Evolutionary conservation across 306 rosid species (phyloP), one percentile per base, ranked within the genome.

Genomic region (Hippophae rhamnoides): DNA sequence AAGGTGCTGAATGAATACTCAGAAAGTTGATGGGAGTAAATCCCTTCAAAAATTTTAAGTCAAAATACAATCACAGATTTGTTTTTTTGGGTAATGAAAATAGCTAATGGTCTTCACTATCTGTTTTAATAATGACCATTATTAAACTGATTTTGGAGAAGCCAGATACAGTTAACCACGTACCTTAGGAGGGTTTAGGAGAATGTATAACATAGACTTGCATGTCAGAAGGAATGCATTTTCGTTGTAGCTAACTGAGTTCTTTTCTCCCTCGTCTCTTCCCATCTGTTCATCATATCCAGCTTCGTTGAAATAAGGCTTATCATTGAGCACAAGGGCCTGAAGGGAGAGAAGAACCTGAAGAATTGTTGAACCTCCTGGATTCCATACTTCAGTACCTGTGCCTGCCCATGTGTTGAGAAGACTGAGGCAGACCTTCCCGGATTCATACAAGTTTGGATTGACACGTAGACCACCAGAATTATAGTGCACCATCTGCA

Each of bases 281-380:
- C 99, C 99, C 5, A 84, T 63, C 79, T 85, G 99, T 58, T 74
- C 84, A 76, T 88, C 94, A 74, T 88, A 88, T 45, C 99, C 99
- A 52, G 99, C 99, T 78, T 93, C 99, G 25, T 93, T 93, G 79
- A 88, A 88, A 78, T 93, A 93, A 56, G 99, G 99, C 84, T 77
- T 88, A 70, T 88, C 97, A 14, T 93, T 93, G 31, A 93, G 95
- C 74, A 93, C 97, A 43, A 88, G 97, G 67, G 97, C 97, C 65
- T 88, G 99, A 52, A 93, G 86, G 63, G 99, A 93, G 71, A 93
- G 83, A 71, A 93, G 99, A 78, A 93, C 85, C 74, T 93, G 99
- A 62, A 93, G 97, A 71, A 88, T 70, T 18, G 88, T 86, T 49
- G 96, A 87, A 65, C 71, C 63, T 75, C 64, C 84, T 9, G 97